Conservation (phyloP, 2,329 filamentous ascomycete species). For the Aspergillus brasiliensis region DNA sequence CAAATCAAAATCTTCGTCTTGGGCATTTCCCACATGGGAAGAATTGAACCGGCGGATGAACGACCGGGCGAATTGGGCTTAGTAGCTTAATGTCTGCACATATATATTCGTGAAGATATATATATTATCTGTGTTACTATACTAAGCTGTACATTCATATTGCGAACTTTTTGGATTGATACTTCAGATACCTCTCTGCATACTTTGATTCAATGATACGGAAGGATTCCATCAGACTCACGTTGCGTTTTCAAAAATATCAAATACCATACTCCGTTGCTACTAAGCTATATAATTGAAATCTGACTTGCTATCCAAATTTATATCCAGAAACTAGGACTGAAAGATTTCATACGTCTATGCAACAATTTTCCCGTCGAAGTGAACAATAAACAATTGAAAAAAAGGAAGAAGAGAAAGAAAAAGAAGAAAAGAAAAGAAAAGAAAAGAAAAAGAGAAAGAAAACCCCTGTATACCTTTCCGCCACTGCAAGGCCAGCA, state of each 20-base stretch:
- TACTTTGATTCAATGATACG: background rate
- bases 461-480: background rate
- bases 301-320: background rate
- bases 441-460: too few relatives aligned
- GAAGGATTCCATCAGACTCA: too few relatives aligned
- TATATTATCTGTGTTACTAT: background rate
- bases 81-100: background rate
- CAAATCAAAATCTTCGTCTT: background rate
- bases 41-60: background rate
- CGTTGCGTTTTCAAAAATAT: background rate
- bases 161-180: background rate
- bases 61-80: background rate
- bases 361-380: constrained; percentile 4
- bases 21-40: constrained; percentile 6
- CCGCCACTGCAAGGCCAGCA: background rate
- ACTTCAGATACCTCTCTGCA: background rate
- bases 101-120: background rate
- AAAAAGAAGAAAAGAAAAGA: too few relatives aligned
- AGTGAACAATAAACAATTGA: background rate
- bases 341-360: background rate
- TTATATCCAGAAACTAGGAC: background rate
- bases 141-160: too few relatives aligned
- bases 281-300: too few relatives aligned
- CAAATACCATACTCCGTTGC: background rate
- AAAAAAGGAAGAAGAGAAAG: too few relatives aligned